Conservation (phyloP, 495 filamentous ascomycete species). For the Xylaria nigripes region DNA sequence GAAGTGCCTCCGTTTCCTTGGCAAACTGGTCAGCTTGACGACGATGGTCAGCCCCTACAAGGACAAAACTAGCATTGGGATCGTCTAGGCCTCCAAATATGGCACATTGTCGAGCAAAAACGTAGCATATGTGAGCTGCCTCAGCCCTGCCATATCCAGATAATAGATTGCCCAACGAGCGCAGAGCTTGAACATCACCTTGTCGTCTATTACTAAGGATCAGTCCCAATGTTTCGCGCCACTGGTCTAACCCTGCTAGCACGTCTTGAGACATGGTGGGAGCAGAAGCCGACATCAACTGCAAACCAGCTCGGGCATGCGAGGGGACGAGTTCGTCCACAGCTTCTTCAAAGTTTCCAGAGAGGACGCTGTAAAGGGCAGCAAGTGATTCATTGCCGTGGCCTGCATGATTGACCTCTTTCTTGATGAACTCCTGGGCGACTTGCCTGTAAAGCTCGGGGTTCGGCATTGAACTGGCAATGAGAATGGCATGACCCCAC, state of each 20-base stretch:
- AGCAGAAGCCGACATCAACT: constrained; percentile 68
- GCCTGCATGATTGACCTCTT: constrained; percentile 74
- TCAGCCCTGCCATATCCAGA: constrained; percentile 78
- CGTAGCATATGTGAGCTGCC: constrained; percentile 80
- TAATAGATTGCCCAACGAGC: constrained; percentile 76
- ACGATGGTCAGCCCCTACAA: constrained; percentile 76
- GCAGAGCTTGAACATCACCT: constrained; percentile 66
- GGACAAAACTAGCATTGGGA: constrained; percentile 62
- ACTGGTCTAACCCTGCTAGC: constrained; percentile 78
- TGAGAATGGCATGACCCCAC: constrained; percentile 93
- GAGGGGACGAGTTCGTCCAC: constrained; percentile 95
- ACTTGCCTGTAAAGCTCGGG: constrained; percentile 76
- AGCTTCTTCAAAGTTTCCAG: constrained; percentile 88
- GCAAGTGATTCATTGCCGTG: constrained; percentile 77
- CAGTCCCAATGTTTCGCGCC: constrained; percentile 82
- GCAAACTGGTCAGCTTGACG: constrained; percentile 56
- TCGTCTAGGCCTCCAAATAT: constrained; percentile 82
- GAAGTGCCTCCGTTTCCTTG: constrained; percentile 71
- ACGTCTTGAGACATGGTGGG: constrained; percentile 60
- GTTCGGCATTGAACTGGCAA: constrained; percentile 65
- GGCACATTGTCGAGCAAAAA: constrained; percentile 49
- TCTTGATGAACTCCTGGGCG: constrained; percentile 84
- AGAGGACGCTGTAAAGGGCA: constrained; percentile 84
- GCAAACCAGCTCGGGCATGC: constrained; percentile 83
- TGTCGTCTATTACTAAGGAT: constrained; percentile 79